Conservation (phyloP, 2,329 filamentous ascomycete genomes). For the Cytospora schulzeri region DNA sequence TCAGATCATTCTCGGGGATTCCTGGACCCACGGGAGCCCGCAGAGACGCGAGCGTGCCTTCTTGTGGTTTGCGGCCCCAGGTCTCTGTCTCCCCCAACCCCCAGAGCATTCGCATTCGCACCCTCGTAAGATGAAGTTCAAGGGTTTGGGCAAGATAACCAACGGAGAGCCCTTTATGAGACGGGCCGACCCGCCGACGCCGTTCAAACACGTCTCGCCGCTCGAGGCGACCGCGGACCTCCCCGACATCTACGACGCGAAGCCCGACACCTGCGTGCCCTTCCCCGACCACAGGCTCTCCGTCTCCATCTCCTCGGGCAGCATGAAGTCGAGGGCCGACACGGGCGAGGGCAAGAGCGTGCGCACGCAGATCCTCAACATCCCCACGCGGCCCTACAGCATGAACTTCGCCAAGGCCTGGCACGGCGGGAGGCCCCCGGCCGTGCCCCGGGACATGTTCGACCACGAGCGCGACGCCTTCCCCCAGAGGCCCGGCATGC, state of each 20-base stretch:
- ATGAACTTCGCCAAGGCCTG: constrained; percentile 55
- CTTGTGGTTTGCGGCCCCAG: constrained; percentile 70
- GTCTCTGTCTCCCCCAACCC: constrained; percentile 54
- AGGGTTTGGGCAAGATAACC: constrained; percentile 57
- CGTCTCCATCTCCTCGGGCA: constrained; percentile 41
- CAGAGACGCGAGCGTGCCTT: constrained; percentile 72
- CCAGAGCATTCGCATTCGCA: constrained; percentile 67
- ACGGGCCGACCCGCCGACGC: constrained; percentile 52
- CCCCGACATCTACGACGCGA: constrained; percentile 62
- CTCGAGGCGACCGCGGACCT: constrained; percentile 60
- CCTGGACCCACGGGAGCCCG: constrained; percentile 67
- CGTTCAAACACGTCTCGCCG: constrained; percentile 62
- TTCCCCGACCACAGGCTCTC: constrained; percentile 69
- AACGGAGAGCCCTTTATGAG: constrained; percentile 63
- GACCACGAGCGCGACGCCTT: constrained; percentile 45
- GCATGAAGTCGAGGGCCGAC: background rate
- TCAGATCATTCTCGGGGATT: constrained; percentile 67
- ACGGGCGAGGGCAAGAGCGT: constrained; percentile 26
- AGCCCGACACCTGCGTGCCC: constrained; percentile 61
- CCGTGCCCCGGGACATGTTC: constrained; percentile 39
- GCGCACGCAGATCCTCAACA: constrained; percentile 52
- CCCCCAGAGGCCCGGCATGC: constrained; percentile 40
- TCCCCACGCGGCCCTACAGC: constrained; percentile 61
- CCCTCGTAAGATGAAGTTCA: constrained; percentile 38
- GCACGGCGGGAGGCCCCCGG: constrained; percentile 27